Evolutionary conservation across 225 moss, liverwort and hornwort genomes (phyloP).

Genomic region (Bryoerythrophyllum caledonicum): DNA sequence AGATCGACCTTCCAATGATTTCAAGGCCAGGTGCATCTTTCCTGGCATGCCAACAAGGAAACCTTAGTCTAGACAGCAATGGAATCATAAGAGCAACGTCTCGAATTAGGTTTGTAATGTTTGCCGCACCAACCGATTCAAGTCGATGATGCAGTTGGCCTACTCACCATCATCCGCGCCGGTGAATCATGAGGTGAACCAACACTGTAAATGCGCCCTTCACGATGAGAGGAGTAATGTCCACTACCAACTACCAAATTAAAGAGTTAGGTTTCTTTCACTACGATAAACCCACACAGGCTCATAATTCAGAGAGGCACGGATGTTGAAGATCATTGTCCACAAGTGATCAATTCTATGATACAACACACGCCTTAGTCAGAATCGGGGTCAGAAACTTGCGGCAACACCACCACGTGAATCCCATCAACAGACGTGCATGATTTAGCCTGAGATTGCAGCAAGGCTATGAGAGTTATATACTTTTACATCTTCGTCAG

Average conservation of each 20-base stretch:
- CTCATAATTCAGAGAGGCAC: constrained; percentile 1
- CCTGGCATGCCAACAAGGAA: background rate
- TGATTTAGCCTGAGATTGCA: constrained; percentile 2
- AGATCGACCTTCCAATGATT: background rate
- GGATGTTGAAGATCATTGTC: no score
- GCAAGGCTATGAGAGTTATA: background rate
- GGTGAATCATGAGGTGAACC: constrained; percentile 13
- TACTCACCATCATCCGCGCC: constrained; percentile 10
- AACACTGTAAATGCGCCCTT: constrained; percentile 26
- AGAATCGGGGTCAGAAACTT: background rate
- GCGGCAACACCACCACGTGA: background rate
- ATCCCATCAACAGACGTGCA: background rate
- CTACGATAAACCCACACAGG: constrained; percentile 11
- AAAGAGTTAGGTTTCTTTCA: constrained; percentile 14
- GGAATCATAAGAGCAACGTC: constrained; percentile 27
- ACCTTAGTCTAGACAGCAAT: constrained; percentile 16
- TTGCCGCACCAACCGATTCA: constrained; percentile 4
- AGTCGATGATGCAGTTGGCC: constrained; percentile 25
- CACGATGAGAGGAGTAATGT: constrained; percentile 21
- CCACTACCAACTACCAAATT: constrained; percentile 18
- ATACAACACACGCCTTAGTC: background rate
- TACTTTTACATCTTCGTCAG: no score
- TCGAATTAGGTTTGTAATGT: constrained; percentile 13
- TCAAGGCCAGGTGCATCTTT: background rate
- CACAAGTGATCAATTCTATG: constrained; percentile 3